These are phyloP conservation scores for Hibiscus tridactylites DNA, from an alignment of 345 rosid species.

Conservation along the genomic window DNA sequence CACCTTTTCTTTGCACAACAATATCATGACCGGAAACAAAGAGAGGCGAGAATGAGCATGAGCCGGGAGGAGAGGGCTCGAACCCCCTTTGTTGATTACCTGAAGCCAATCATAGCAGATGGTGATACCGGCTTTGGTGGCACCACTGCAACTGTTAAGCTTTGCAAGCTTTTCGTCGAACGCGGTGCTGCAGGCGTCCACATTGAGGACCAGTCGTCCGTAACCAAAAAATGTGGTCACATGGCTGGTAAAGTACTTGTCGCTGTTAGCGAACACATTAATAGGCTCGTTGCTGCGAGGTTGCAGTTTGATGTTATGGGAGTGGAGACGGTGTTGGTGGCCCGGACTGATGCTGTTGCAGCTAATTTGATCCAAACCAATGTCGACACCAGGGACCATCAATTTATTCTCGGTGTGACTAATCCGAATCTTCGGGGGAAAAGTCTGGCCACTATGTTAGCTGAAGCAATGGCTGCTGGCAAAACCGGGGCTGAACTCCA, in stretches of 20 bases:
- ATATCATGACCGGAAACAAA: constrained; percentile 89
- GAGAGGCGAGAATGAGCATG: constrained; percentile 91
- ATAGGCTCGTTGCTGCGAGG: constrained; percentile 90
- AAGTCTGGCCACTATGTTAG: constrained; percentile 52
- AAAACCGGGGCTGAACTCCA: constrained; percentile 74
- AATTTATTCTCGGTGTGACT: constrained; percentile 80
- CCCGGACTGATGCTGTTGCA: constrained; percentile 83
- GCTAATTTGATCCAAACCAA: constrained; percentile 81
- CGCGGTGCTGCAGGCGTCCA: constrained; percentile 95
- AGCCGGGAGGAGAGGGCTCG: constrained; percentile 71
- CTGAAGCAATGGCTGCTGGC: constrained; percentile 66
- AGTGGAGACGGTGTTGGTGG: constrained; percentile 76
- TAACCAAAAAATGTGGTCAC: constrained; percentile 92
- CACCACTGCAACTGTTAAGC: constrained; percentile 87
- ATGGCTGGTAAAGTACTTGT: constrained; percentile 97
- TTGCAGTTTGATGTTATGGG: constrained; percentile 96
- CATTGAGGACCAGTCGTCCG: constrained; percentile 90
- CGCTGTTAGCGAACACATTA: constrained; percentile 79
- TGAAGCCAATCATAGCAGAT: constrained; percentile 94
- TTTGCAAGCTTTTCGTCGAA: constrained; percentile 90
- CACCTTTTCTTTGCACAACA: constrained; percentile 91
- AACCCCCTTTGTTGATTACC: constrained; percentile 73
- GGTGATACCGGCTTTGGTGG: constrained; percentile 97
- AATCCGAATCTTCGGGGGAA: constrained; percentile 68
- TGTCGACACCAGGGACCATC: constrained; percentile 81